Conservation (phyloP, 371 early-diverging fungal genomes). For the Amoeboaphelidium occidentale region DNA sequence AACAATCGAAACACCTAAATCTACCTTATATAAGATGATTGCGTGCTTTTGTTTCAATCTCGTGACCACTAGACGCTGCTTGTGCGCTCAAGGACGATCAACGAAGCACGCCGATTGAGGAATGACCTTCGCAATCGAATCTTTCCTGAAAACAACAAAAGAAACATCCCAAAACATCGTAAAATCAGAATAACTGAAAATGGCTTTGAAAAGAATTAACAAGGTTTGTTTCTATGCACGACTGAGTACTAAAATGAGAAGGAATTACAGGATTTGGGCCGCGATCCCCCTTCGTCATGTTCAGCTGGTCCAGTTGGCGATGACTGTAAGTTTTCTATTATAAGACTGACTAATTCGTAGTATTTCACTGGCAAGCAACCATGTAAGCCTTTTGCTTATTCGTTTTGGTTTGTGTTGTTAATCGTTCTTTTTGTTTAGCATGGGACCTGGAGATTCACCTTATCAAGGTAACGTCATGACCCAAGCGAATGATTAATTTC, state of each 20-base stretch:
- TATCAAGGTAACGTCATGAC: slow-evolving; percentile 1
- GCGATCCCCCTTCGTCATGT: slow-evolving; percentile 85
- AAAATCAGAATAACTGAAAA: too few species aligned
- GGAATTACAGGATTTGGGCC: slow-evolving; percentile 84
- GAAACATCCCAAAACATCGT: too few species aligned
- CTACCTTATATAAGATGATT: too few species aligned
- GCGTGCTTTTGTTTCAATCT: too few species aligned
- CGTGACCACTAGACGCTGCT: too few species aligned
- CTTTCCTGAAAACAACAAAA: too few species aligned
- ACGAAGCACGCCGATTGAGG: too few species aligned
- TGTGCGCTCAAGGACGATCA: too few species aligned
- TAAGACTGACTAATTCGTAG: background rate
- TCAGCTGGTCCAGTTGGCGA: slow-evolving; percentile 77
- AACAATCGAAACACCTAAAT: too few species aligned
- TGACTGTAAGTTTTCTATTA: slow-evolving; percentile 17
- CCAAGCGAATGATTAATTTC: slow-evolving; percentile 3
- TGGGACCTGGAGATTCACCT: slow-evolving; percentile 1
- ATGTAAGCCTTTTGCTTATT: background rate
- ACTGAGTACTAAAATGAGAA: slow-evolving; percentile 11
- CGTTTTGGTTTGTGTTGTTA: background rate
- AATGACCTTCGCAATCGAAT: too few species aligned
- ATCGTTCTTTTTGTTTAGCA: background rate
- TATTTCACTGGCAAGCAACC: slow-evolving; percentile 46
- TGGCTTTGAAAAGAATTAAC: slow-evolving; percentile 81
- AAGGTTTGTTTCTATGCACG: slow-evolving; percentile 32